Evolutionary conservation across 2,329 filamentous ascomycete species (phyloP), one percentile per base, ranked within the genome.

Genomic region (Penicillium sp.): DNA sequence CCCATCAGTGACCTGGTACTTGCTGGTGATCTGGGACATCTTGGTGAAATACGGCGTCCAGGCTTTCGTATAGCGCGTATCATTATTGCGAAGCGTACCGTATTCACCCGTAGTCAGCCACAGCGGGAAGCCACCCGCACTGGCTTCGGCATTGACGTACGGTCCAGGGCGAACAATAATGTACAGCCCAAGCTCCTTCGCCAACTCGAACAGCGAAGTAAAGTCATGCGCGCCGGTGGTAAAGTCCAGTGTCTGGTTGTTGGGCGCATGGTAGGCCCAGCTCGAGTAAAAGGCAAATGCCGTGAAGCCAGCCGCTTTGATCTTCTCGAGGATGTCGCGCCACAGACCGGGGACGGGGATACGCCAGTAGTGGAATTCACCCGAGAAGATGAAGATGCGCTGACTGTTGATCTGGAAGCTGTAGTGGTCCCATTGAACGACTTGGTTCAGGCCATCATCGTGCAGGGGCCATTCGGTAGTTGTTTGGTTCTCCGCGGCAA

Each of bases 131-230:
- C 86, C 86, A 35, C 87, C 86, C 0, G 82, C 85, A 62, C 83
- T 87, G 3, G 84, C 79, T 68, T 88, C 87, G 1, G 86, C 86
- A 62, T 88, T 89, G 58, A 86, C 81, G 58, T 88, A 89, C 0
- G 85, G 85, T 0, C 86, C 86, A 0, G 85, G 84, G 0, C 86
- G 78, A 1, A 82, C 79, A 31, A 86, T 81, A 41, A 85, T 78
- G 62, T 85, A 86, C 41, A 86, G 72, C 2, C 83, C 84, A 25
- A 84, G 73, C 41, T 83, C 77, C 62, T 84, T 80, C 3, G 84
- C 83, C 28, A 84, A 75, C 31, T 82, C 79, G 54, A 84, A 80
- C 42, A 86, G 78, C 8, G 75, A 73, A 4, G 79, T 81, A 59
- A 86, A 82, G 64, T 86, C 78, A 59, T 83, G 84, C 3, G 83